Percentiles rank a stretch among this genome's conserved stretches.
Conservation (phyloP, 768 basidiomycete genomes). For the Nidularia pulvinata region DNA sequence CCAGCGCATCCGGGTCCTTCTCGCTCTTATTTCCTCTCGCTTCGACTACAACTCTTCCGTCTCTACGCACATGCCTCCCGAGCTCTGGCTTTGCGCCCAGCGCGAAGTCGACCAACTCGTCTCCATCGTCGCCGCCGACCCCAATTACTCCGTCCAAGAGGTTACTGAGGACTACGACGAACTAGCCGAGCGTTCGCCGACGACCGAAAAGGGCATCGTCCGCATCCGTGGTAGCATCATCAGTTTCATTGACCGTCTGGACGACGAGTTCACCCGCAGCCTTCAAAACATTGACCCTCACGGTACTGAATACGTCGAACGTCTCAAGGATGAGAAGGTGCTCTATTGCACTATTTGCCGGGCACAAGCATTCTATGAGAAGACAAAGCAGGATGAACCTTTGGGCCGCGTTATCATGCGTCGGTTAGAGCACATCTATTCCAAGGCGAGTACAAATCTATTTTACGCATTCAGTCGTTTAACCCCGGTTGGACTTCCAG, state of each 20-base stretch:
- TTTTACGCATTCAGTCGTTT: conserved; percentile 1
- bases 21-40: conserved; percentile 91
- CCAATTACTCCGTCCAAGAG: conserved; percentile 84
- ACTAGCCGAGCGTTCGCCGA: conserved; percentile 76
- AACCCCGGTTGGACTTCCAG: conserved; percentile 36
- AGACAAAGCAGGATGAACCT: conserved; percentile 72
- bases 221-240: conserved; percentile 94
- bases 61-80: conserved; percentile 87
- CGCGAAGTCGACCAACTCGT: conserved; percentile 89
- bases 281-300: conserved; percentile 99
- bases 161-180: conserved; percentile 93
- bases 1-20: conserved; percentile 91
- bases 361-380: conserved; percentile 91
- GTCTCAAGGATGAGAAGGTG: conserved; percentile 93
- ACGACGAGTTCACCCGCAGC: conserved; percentile 98
- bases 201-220: conserved; percentile 72
- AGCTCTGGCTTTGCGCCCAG: conserved; percentile 88
- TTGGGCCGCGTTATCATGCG: conserved; percentile 91
- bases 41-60: conserved; percentile 96
- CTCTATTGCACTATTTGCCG: conserved; percentile 94
- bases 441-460: conserved; percentile 61
- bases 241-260: conserved; percentile 93
- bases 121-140: conserved; percentile 69
- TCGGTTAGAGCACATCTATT: conserved; percentile 96
- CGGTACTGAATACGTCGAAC: conserved; percentile 98